Conservation (phyloP, 495 filamentous ascomycete species). For the Aspergillus homomorphus region DNA sequence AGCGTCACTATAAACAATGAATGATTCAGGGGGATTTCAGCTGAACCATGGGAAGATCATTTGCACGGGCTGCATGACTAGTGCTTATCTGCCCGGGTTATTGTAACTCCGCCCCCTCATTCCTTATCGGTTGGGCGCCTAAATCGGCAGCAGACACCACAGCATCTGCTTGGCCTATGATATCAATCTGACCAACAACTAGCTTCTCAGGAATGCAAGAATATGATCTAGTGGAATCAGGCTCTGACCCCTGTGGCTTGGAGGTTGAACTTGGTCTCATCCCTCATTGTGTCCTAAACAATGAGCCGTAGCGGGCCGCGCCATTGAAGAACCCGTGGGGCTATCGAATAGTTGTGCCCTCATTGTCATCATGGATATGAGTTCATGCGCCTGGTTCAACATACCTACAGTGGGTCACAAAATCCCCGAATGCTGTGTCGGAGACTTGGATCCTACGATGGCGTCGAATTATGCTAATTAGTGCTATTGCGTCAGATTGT, state of each 20-base stretch:
- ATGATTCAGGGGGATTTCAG: neutral
- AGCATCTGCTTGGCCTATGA: too few species aligned
- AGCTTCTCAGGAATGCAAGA: too few species aligned
- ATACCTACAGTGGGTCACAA: neutral
- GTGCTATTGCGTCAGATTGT: too few species aligned
- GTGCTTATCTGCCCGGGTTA: neutral
- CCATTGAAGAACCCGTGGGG: neutral
- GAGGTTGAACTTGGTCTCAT: too few species aligned
- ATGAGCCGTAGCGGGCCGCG: neutral
- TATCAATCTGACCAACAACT: too few species aligned
- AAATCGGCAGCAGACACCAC: too few species aligned
- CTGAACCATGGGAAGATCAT: neutral
- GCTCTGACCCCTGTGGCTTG: too few species aligned
- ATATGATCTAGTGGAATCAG: too few species aligned
- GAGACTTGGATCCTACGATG: neutral
- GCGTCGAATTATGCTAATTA: neutral
- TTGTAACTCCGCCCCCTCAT: neutral
- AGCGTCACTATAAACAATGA: neutral
- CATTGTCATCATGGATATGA: neutral
- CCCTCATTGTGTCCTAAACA: neutral
- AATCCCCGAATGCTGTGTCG: neutral
- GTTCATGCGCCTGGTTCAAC: too few species aligned
- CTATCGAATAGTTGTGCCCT: neutral
- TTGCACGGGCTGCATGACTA: neutral
- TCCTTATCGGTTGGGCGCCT: too few species aligned